Percentiles rank a stretch among this genome's conserved stretches.
phyloP scores from a whole-genome alignment of 495 filamentous ascomycete genomes.

The Neurospora pannonica region DNA sequence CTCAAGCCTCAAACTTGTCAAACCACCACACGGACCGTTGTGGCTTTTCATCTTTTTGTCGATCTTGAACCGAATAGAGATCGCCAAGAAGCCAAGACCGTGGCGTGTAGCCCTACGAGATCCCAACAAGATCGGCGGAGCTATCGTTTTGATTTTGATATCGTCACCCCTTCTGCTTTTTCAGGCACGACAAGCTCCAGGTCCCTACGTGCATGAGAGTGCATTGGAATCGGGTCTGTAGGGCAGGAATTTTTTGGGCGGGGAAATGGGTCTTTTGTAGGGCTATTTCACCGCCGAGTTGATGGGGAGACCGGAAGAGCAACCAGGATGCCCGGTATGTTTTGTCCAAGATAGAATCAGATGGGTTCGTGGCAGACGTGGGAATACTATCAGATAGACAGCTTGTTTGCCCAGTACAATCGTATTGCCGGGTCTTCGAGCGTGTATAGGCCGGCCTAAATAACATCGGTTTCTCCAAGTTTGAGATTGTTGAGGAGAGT shows the following conservation, averaged over 20 bases:
- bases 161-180: background rate
- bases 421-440: background rate
- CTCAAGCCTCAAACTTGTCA: background rate
- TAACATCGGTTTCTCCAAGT: background rate
- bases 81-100: background rate
- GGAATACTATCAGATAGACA: background rate
- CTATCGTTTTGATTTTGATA: background rate
- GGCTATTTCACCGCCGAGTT: background rate
- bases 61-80: background rate
- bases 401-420: background rate
- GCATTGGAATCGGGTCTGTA: background rate
- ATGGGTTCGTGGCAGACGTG: background rate
- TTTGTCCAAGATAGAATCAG: background rate
- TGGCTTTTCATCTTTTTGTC: background rate
- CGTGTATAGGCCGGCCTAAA: background rate
- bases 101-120: background rate
- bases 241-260: background rate
- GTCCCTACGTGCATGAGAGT: background rate
- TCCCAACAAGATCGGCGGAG: background rate
- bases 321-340: background rate
- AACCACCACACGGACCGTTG: background rate
- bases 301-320: background rate
- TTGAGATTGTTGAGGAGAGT: background rate
- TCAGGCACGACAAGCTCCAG: background rate
- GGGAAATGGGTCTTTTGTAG: background rate